These are phyloP conservation scores for Botryosphaeria dothidea DNA, from an alignment of 2,329 filamentous ascomycete genomes.

Conservation along the genomic window DNA sequence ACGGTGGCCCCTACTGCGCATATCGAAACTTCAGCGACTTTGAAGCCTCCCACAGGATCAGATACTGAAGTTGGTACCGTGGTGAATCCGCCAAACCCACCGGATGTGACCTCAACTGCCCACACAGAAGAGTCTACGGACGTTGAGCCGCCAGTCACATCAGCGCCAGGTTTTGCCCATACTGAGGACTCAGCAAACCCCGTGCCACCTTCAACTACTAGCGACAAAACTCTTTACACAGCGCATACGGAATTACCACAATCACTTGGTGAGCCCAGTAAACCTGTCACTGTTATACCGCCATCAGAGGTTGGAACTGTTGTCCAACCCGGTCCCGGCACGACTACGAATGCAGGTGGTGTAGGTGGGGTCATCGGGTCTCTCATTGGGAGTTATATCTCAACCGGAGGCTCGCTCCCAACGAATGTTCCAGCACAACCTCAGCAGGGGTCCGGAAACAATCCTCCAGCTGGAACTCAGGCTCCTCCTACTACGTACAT, in stretches of 20 bases:
- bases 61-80: not conserved
- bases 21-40: too few species aligned
- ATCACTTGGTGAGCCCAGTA: not conserved
- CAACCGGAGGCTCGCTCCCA: not conserved
- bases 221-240: not conserved
- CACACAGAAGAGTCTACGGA: not conserved
- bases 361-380: conserved; percentile 7
- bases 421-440: not conserved
- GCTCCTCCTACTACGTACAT: not conserved
- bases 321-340: not conserved
- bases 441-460: not conserved
- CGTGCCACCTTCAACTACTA: not conserved
- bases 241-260: not conserved
- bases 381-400: not conserved
- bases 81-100: not conserved
- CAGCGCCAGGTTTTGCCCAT: not conserved
- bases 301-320: not conserved
- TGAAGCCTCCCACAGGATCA: too few species aligned
- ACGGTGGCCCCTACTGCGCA: too few species aligned
- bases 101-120: not conserved
- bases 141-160: not conserved
- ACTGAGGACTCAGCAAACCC: not conserved
- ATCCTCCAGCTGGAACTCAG: not conserved
- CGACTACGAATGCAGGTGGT: not conserved
- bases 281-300: not conserved